Evolutionary conservation across 1,139 yeast species (phyloP), one percentile per base, ranked within the genome.

Genomic region (Protomyces lactucae-debilis): DNA sequence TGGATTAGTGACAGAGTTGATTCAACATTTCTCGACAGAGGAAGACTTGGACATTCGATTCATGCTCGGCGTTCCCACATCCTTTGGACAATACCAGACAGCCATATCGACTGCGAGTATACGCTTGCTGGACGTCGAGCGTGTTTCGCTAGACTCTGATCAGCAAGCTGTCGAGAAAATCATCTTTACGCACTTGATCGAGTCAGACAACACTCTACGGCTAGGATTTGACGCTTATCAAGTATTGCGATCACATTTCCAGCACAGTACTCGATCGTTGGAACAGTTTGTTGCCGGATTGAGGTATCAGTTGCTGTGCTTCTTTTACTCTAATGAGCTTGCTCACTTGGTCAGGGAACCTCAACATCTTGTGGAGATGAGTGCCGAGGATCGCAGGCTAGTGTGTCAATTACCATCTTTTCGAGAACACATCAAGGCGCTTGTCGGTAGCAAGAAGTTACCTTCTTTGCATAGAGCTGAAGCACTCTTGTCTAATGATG

Each of bases 371-470:
- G 10, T 10, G 3, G 23, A 21, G 1, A 21, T 43, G 35, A 35
- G 21, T 14, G 18, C 40, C 5, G 35, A 9, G 10, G 57, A 59
- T 12, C 53, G 53, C 16, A 51, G 54, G 9, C 18, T 52, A 9
- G 39, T 52, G 18, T 57, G 63, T 4, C 54, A 48, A 25, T 35
- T 59, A n/a, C 63, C 63, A 16, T 59, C 63, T 16, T 59, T 59
- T 55, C 52, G 43, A 18, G 48, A n/a, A 2, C 23, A 43, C 23
- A 18, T 18, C 12, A 52, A 25, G n/a, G 10, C 18, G 16, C 45
- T 59, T 32, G 28, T 39, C 6, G 35, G 52, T 28, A 53, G 35
- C n/a, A 25, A 16, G 18, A 5, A 4, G 9, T 4, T 37, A 6
- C 8, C 8, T 28, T 28, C 32, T 3, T 10, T 51, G 39, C 39